Conservation (phyloP, 73 alveolate species). For the Halteria grandinella region DNA sequence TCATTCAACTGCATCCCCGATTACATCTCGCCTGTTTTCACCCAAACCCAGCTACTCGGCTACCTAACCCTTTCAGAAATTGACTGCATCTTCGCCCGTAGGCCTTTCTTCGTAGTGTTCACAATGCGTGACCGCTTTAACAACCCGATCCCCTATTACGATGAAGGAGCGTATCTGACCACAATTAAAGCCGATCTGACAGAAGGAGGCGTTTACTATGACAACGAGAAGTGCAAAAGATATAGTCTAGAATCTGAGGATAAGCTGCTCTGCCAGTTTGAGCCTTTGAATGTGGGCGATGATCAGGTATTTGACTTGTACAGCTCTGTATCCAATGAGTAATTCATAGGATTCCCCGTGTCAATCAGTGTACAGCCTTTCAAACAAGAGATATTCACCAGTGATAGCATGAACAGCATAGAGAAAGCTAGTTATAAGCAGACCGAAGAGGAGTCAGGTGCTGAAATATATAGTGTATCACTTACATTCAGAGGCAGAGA, state of each 20-base stretch:
- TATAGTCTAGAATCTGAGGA: background rate
- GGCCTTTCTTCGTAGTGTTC: slow-evolving; percentile 16
- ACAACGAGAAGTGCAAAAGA: slow-evolving; percentile 4
- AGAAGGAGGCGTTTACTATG: background rate
- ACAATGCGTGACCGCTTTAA: slow-evolving; percentile 8
- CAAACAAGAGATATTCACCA: slow-evolving; percentile 3
- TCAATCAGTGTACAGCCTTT: background rate
- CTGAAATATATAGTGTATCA: background rate
- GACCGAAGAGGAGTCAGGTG: no score
- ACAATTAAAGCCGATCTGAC: background rate
- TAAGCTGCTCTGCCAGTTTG: slow-evolving; percentile 6
- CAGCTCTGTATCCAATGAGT: background rate
- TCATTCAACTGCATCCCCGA: no score
- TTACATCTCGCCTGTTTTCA: no score
- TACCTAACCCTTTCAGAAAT: background rate
- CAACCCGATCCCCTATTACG: slow-evolving; percentile 25
- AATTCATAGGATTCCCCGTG: slow-evolving; percentile 10
- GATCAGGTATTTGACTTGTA: background rate
- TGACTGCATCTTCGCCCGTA: slow-evolving; percentile 17
- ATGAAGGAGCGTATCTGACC: background rate
- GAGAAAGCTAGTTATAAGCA: no score
- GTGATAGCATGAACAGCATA: slow-evolving; percentile 2
- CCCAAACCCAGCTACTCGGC: background rate
- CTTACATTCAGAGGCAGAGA: background rate
- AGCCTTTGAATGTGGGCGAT: background rate